Conservation (phyloP, 768 basidiomycete species). For the Macrocybe gigantea region DNA sequence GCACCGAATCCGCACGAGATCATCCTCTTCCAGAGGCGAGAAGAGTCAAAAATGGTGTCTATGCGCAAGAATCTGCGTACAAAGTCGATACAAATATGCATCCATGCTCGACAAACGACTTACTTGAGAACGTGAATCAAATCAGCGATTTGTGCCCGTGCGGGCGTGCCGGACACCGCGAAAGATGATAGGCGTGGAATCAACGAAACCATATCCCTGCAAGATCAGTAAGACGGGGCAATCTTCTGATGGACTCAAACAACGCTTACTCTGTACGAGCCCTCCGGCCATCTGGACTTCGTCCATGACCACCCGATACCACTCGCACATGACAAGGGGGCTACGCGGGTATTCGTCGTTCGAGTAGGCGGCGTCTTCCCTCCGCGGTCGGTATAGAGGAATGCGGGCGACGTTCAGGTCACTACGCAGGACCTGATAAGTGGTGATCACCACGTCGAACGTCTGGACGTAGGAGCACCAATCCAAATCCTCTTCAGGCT, state of each 20-base stretch:
- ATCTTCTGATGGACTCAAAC: not conserved
- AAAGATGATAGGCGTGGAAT: constrained; percentile 81
- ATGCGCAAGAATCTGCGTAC: constrained; percentile 67
- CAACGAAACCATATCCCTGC: constrained; percentile 84
- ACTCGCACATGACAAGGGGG: constrained; percentile 80
- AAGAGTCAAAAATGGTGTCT: constrained; percentile 44
- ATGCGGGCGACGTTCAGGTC: constrained; percentile 75
- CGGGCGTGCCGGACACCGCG: constrained; percentile 91
- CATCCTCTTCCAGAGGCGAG: constrained; percentile 60
- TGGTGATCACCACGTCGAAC: constrained; percentile 80
- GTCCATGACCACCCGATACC: constrained; percentile 91
- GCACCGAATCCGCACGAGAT: constrained; percentile 47
- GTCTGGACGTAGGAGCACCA: constrained; percentile 64
- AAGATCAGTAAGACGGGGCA: not conserved
- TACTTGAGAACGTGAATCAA: constrained; percentile 73
- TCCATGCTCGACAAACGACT: constrained; percentile 8
- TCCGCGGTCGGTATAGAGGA: constrained; percentile 66
- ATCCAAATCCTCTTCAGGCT: constrained; percentile 26
- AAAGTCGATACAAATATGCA: not conserved
- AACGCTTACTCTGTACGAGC: constrained; percentile 66
- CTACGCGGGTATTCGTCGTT: constrained; percentile 53
- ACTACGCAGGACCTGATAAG: constrained; percentile 60
- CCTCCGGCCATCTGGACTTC: constrained; percentile 91
- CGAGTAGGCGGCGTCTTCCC: constrained; percentile 59
- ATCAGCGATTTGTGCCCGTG: constrained; percentile 67